Conservation (phyloP, 2,329 filamentous ascomycete species). For the Colletotrichum cordylinicola region DNA sequence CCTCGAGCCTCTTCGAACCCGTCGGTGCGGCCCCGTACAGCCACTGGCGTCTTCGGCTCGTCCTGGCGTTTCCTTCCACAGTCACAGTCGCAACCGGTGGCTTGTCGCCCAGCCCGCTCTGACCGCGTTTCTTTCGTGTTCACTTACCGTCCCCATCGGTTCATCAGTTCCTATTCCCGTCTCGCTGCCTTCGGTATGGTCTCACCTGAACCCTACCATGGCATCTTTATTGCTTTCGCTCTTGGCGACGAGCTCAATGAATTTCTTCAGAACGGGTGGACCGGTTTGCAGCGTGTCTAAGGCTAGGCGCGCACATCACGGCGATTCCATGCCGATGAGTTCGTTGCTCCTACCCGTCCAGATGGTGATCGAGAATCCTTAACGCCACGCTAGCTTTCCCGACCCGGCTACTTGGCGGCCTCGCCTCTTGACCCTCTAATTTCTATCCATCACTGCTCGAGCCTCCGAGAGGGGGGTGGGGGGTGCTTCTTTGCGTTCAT, state of each 20-base stretch:
- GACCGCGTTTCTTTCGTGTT: constrained; percentile 11
- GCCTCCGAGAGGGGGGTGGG: not conserved
- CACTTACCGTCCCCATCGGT: not conserved
- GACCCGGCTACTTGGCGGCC: not conserved
- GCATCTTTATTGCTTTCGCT: not conserved
- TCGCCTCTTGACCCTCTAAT: constrained; percentile 10
- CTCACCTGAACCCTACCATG: not conserved
- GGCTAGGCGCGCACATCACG: not conserved
- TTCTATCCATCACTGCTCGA: constrained; percentile 1
- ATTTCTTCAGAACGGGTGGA: not conserved
- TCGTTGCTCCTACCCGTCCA: not conserved
- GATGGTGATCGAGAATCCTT: not conserved
- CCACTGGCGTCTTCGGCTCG: not conserved
- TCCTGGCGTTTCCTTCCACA: not conserved
- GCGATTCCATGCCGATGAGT: not conserved
- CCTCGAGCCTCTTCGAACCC: constrained; percentile 9
- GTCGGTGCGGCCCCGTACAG: constrained; percentile 1
- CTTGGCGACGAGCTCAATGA: not conserved
- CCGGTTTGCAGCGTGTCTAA: not conserved
- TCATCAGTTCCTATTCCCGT: not conserved
- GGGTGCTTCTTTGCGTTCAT: not conserved
- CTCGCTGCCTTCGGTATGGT: constrained; percentile 14
- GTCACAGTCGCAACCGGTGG: constrained; percentile 3
- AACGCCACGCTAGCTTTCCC: not conserved
- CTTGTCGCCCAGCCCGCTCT: constrained; percentile 4